Evolutionary conservation across 805 yeast species (phyloP).

Genomic region (Huiozyma sinensis): DNA sequence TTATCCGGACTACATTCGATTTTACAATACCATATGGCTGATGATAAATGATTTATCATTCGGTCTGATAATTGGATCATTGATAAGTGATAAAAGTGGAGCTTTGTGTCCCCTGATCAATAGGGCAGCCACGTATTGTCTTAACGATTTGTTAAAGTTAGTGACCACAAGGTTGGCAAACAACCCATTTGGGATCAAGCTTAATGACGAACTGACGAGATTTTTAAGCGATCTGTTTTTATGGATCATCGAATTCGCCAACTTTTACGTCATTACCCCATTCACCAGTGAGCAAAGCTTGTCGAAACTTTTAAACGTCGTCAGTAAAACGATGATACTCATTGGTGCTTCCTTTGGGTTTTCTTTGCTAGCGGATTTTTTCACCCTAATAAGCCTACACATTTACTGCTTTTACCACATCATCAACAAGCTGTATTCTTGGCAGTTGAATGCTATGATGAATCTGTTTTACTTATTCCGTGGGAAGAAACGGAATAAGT

Average conservation of each 20-base stretch:
- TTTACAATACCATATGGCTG: conserved; percentile 84
- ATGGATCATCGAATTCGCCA: conserved; percentile 77
- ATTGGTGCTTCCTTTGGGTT: conserved; percentile 63
- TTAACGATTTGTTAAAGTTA: conserved; percentile 34
- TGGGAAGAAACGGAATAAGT: conserved; percentile 77
- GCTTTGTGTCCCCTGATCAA: conserved; percentile 26
- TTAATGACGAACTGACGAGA: conserved; percentile 73
- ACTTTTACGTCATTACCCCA: conserved; percentile 16
- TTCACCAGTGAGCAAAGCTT: conserved; percentile 16
- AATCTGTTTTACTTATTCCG: conserved; percentile 78
- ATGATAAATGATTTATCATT: conserved; percentile 70
- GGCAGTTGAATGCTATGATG: conserved; percentile 56
- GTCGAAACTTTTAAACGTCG: conserved; percentile 23
- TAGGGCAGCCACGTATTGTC: conserved; percentile 14
- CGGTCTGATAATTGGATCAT: conserved; percentile 51
- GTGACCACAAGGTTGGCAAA: conserved; percentile 66
- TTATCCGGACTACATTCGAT: conserved; percentile 56
- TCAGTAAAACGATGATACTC: conserved; percentile 33
- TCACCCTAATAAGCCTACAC: conserved; percentile 57
- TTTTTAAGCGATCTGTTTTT: conserved; percentile 79
- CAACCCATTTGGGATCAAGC: conserved; percentile 89
- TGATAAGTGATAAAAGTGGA: conserved; percentile 31
- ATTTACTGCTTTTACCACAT: conserved; percentile 68
- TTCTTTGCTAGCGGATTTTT: conserved; percentile 54
- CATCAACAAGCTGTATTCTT: conserved; percentile 65